Evolutionary conservation across 176 grass and related monocot species (phyloP).

Genomic region (Guadua angustifolia): DNA sequence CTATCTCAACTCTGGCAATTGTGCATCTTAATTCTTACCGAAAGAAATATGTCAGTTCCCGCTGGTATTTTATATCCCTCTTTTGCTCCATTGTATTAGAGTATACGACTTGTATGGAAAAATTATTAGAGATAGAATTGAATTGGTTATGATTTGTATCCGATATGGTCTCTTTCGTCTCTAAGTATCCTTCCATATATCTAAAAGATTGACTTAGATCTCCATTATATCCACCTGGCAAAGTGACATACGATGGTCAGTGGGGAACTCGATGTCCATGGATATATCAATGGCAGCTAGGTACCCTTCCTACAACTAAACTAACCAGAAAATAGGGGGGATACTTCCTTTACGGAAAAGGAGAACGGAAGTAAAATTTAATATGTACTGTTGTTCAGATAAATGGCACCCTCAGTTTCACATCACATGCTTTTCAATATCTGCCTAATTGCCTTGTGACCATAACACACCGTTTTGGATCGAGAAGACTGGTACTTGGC

Average conservation of each 20-base stretch:
- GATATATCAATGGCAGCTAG: background rate
- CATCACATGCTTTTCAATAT: background rate
- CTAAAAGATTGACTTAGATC: too few relatives aligned
- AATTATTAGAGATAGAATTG: too few relatives aligned
- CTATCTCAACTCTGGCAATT: background rate
- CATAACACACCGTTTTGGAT: constrained; percentile 20
- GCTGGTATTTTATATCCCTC: constrained; percentile 92
- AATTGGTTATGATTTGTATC: too few relatives aligned
- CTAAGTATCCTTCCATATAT: too few relatives aligned
- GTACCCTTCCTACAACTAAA: background rate
- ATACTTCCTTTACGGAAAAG: too few relatives aligned
- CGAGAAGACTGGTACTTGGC: constrained; percentile 63
- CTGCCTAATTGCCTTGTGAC: background rate
- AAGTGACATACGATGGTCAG: background rate
- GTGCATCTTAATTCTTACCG: constrained; percentile 55
- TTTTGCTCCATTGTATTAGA: constrained; percentile 75
- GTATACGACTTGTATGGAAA: too few relatives aligned
- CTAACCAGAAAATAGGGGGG: background rate
- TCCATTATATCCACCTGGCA: constrained; percentile 84
- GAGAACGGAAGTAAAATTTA: background rate
- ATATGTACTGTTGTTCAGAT: background rate
- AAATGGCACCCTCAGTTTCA: constrained; percentile 3
- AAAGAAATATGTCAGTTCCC: constrained; percentile 95
- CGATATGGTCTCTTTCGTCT: too few relatives aligned
- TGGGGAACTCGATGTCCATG: background rate